Base-by-base conservation (phyloP, 2,329 filamentous ascomycete species). In the Fusarium tricinctum region DNA sequence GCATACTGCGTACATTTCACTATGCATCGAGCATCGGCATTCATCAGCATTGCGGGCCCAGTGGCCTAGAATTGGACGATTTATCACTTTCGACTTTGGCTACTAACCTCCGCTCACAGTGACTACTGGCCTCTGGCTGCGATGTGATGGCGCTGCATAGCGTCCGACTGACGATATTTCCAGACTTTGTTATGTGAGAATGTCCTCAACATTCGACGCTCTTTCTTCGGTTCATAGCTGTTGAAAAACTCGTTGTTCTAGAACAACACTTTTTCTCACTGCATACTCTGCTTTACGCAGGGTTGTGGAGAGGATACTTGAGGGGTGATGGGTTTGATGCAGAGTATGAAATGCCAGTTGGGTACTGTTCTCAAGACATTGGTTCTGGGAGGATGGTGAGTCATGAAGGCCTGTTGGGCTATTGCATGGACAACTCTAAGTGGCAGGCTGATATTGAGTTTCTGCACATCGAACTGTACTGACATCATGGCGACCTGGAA, bases 181-280 rank as follows among this genome's bases (percentile, higher is more conserved):
- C 38, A 57, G 55, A 50, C 5, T 56, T 56, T 56, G 20, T 7
- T 39, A 26, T 32, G 44, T 48, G 35, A 32, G 22, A 46, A 20
- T 53, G 46, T 15, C 9, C 45, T 7, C 30, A 43, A 50, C 48
- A 55, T 55, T 59, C 42, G 47, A 54, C 60, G 9, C 35, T 48
- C 20, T 58, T 58, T 68, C 58, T 67, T 58, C 63, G 56, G 60
- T 46, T 58, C 6, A 54, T 64, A 32, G 45, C 68, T 65, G 63
- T 67, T 63, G 55, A 71, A 66, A 52, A 63, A 55, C 48, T 59
- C 42, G 58, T 61, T 33, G 69, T 71, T 66, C 56, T 62, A 44
- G 66, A 56, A 62, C 71, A 73, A 71, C 66, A 67, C 73, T 71
- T 77, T 85, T 85, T 85, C 85, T 86, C 85, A 84, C 83, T 85